phyloP scores from a whole-genome alignment of 192 early-diverging fungal species.

The Entomortierella parvispora region DNA sequence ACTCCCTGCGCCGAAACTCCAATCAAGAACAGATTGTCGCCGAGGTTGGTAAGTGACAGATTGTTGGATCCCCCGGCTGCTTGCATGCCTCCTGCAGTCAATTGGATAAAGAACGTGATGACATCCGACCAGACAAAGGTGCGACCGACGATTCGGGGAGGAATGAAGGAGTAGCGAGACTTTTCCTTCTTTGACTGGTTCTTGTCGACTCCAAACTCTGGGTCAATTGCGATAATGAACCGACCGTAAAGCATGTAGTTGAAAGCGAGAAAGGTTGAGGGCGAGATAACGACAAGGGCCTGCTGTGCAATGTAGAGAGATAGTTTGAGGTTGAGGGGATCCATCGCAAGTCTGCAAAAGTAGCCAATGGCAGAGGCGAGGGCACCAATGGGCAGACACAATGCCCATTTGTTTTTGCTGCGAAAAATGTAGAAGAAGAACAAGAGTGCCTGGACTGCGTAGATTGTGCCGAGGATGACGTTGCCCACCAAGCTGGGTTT shows the following conservation, averaged over 20 bases:
- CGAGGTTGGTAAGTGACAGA: slow-evolving; percentile 6
- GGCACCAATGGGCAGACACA: slow-evolving; percentile 38
- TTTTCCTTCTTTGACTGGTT: slow-evolving; percentile 6
- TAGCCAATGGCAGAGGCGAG: slow-evolving; percentile 17
- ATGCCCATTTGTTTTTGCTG: slow-evolving; percentile 21
- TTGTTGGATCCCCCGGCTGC: not conserved
- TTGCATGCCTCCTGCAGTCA: slow-evolving; percentile 22
- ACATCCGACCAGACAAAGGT: slow-evolving; percentile 26
- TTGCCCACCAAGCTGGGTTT: slow-evolving; percentile 17
- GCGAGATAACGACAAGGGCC: slow-evolving; percentile 11
- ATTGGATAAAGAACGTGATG: slow-evolving; percentile 19
- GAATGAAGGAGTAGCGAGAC: slow-evolving; percentile 32
- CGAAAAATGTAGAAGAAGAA: slow-evolving; percentile 7
- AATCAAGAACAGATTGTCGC: slow-evolving; percentile 21
- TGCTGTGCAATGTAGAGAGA: slow-evolving; percentile 5
- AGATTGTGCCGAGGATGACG: slow-evolving; percentile 4
- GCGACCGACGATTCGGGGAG: slow-evolving; percentile 35
- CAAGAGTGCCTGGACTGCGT: slow-evolving; percentile 3
- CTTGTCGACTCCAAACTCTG: slow-evolving; percentile 9
- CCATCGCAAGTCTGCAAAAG: slow-evolving; percentile 10
- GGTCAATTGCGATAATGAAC: slow-evolving; percentile 25
- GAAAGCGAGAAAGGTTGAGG: slow-evolving; percentile 37
- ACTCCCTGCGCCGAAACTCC: slow-evolving; percentile 31
- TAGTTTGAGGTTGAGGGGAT: slow-evolving; percentile 2
- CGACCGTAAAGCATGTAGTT: slow-evolving; percentile 48